Conservation (phyloP, 768 basidiomycete species). For the Rhodotorula babjevae region DNA sequence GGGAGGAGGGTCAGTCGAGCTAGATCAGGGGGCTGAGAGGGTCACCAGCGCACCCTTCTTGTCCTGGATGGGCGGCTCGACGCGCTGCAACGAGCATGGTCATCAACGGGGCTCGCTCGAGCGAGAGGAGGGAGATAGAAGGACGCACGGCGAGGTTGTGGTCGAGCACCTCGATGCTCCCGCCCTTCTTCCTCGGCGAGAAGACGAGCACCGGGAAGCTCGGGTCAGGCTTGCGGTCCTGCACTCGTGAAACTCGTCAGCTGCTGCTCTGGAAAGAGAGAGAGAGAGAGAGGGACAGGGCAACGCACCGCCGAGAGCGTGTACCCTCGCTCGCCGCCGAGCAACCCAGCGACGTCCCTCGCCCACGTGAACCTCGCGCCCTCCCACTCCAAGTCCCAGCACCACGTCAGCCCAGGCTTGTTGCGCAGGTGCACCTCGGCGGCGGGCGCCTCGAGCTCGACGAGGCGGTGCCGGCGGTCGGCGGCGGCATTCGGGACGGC, state of each 20-base stretch:
- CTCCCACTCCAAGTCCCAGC: constrained; percentile 31
- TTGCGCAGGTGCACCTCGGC: constrained; percentile 1
- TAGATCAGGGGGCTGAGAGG: fast-evolving
- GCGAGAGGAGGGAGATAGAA: neutral
- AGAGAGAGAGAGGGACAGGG: neutral
- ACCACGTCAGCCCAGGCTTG: constrained; percentile 6
- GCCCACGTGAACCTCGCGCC: constrained; percentile 2
- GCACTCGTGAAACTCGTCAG: neutral
- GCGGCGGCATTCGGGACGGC: constrained; percentile 15
- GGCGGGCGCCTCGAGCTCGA: neutral
- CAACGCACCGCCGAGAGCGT: constrained; percentile 15
- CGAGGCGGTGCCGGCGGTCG: constrained; percentile 6
- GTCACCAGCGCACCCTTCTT: constrained; percentile 12
- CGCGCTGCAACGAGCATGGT: too few species aligned
- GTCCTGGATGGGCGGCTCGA: constrained; percentile 20
- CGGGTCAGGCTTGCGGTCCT: constrained; percentile 23
- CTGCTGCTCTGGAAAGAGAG: too few species aligned
- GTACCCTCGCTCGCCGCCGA: constrained; percentile 15
- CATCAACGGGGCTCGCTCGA: too few species aligned
- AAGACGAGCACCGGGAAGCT: constrained; percentile 19
- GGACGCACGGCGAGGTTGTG: constrained; percentile 22
- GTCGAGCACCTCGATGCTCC: constrained; percentile 15
- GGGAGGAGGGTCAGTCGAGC: neutral
- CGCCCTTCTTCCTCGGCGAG: constrained; percentile 15
- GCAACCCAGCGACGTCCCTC: neutral